phyloP scores from a whole-genome alignment of 441 rosid species.

The Mallotus japonicus region DNA sequence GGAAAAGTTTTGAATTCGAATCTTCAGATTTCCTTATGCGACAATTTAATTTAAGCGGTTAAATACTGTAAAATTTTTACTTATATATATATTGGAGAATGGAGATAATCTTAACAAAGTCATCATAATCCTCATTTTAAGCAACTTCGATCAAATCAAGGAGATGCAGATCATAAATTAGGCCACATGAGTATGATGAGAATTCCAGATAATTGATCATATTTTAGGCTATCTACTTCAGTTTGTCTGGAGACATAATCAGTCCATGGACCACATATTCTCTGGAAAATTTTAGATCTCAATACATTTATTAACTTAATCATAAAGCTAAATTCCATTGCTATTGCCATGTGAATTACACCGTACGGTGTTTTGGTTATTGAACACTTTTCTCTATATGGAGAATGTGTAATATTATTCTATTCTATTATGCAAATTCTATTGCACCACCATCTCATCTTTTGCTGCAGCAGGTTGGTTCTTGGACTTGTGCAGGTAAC shows the following conservation, averaged over 20 bases:
- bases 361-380: background rate
- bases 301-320: background rate
- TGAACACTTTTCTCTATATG: background rate
- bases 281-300: background rate
- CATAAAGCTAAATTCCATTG: background rate
- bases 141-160: background rate
- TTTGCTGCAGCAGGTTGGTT: background rate
- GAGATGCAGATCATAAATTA: background rate
- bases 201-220: background rate
- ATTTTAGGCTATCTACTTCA: background rate
- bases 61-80: no score
- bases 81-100: no score
- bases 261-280: background rate
- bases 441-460: background rate
- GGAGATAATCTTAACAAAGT: background rate
- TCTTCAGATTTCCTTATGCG: no score
- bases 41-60: no score
- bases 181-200: background rate
- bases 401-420: background rate
- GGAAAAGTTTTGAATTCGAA: no score
- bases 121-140: background rate
- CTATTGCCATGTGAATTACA: background rate
- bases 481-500: background rate
- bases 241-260: background rate
- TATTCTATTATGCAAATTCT: background rate